These are phyloP conservation scores for Psilocybe cyanescens DNA, from an alignment of 768 basidiomycete species.

Conservation along the genomic window DNA sequence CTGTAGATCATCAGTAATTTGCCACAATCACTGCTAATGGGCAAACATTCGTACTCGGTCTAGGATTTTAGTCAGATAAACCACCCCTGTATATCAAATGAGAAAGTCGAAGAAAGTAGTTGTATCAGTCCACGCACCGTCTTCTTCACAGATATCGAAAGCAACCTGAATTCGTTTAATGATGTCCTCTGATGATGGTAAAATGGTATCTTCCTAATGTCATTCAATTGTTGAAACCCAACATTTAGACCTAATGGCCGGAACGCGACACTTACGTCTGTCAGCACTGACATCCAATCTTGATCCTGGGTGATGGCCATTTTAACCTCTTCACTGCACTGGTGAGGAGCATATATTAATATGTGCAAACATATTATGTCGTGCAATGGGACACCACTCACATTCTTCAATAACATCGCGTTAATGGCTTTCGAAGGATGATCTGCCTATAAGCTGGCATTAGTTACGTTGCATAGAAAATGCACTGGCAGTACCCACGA, in stretches of 20 bases:
- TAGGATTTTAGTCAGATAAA: background rate
- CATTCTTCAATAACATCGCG: conserved; percentile 2
- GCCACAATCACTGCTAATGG: too few relatives aligned
- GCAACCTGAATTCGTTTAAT: background rate
- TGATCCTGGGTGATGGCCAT: conserved; percentile 1
- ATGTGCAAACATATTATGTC: background rate
- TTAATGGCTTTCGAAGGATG: conserved; percentile 2
- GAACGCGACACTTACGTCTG: background rate
- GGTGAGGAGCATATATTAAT: background rate
- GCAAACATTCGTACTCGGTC: background rate
- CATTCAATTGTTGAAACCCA: background rate
- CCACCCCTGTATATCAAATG: background rate
- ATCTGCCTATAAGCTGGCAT: background rate
- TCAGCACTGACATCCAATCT: conserved; percentile 1
- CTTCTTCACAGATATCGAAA: background rate
- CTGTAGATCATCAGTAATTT: too few relatives aligned
- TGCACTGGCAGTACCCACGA: background rate
- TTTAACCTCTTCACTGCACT: background rate
- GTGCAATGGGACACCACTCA: background rate
- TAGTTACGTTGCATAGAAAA: too few relatives aligned
- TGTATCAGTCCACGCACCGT: background rate
- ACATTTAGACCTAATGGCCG: background rate
- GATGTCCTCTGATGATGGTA: background rate
- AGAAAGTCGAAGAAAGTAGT: background rate
- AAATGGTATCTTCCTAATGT: background rate